These are phyloP conservation scores for Heritiera fomes DNA, from an alignment of 345 rosid species.

Conservation along the genomic window DNA sequence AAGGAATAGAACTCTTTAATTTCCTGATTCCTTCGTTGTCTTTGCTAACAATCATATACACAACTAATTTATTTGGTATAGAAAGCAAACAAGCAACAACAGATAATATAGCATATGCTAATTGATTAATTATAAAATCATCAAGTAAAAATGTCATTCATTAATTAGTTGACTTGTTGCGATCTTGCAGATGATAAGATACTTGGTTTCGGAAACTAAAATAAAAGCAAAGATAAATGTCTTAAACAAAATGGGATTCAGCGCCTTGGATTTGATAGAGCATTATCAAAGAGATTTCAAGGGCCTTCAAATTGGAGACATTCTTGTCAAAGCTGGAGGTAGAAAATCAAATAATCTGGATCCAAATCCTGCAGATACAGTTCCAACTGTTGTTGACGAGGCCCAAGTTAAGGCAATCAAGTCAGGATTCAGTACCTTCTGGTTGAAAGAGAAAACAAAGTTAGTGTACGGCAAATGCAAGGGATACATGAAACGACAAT, in stretches of 20 bases:
- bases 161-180: background rate
- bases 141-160: too few relatives aligned
- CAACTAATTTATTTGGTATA: too few relatives aligned
- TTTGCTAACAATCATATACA: too few relatives aligned
- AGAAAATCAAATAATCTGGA: too few relatives aligned
- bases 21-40: too few relatives aligned
- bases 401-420: background rate
- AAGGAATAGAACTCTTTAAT: too few relatives aligned
- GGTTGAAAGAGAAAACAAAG: background rate
- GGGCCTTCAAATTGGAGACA: background rate
- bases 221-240: background rate
- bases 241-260: slow-evolving; percentile 22
- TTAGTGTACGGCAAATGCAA: background rate
- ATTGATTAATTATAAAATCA: too few relatives aligned
- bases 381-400: background rate
- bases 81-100: too few relatives aligned
- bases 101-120: too few relatives aligned
- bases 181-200: slow-evolving; percentile 22
- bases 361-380: too few relatives aligned
- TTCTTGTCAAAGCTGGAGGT: background rate
- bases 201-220: slow-evolving; percentile 18
- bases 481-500: background rate
- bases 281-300: slow-evolving; percentile 22
- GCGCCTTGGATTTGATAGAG: slow-evolving; percentile 23
- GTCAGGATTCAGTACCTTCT: background rate